A percentile compares a stretch with the other conserved stretches of the same genome.
phyloP scores from a whole-genome alignment of 768 basidiomycete genomes.

The Rhodotorula kratochvilovae region DNA sequence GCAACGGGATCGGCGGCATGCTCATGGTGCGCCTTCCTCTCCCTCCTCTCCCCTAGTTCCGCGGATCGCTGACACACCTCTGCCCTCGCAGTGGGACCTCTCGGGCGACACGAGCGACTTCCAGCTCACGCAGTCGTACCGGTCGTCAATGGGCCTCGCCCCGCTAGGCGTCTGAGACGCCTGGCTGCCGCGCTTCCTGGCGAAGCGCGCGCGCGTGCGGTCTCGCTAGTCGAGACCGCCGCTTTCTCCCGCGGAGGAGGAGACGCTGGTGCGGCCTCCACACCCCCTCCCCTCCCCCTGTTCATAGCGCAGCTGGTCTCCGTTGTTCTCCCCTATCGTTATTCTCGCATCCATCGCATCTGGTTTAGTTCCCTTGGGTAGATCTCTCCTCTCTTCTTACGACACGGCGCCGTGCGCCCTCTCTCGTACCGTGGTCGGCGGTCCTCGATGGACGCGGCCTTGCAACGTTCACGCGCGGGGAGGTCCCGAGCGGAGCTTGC shows the following conservation, averaged over 20 bases:
- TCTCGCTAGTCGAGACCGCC: slow-evolving; percentile 1
- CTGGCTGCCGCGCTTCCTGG: not conserved
- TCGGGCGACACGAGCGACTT: slow-evolving; percentile 65
- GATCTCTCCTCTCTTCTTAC: not conserved
- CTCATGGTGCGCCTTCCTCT: slow-evolving; percentile 58
- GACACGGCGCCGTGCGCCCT: not conserved
- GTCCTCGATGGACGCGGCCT: not conserved
- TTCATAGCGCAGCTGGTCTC: slow-evolving; percentile 3
- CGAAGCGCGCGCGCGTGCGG: not conserved
- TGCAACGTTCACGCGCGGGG: not conserved
- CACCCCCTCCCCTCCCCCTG: not conserved
- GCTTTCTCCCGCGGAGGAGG: not conserved
- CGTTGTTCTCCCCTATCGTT: slow-evolving; percentile 3
- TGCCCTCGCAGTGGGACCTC: slow-evolving; percentile 49
- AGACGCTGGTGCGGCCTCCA: slow-evolving; percentile 19
- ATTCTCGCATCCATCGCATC: not conserved
- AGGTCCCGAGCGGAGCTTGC: slow-evolving; percentile 9
- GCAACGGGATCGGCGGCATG: slow-evolving; percentile 66
- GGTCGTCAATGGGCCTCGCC: slow-evolving; percentile 22
- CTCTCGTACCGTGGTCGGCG: not conserved
- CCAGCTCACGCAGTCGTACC: slow-evolving; percentile 47
- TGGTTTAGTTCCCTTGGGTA: not conserved
- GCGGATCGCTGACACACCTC: not conserved
- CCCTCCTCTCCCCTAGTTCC: not conserved
- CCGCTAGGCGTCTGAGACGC: slow-evolving; percentile 4